Base-by-base conservation (phyloP, 805 yeast species). In the Teunomyces panamensis region DNA sequence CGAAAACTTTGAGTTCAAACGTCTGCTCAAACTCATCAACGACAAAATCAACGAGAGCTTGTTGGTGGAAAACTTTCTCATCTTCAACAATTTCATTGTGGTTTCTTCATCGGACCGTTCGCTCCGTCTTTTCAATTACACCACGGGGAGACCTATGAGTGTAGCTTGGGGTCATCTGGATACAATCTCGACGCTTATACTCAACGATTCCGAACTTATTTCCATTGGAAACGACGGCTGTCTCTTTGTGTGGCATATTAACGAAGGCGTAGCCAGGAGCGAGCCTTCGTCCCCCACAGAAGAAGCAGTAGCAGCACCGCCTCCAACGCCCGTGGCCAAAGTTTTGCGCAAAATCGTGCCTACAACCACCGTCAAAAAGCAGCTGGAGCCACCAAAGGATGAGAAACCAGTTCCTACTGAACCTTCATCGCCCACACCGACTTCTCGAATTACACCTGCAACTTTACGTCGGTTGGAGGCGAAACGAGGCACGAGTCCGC, bases 101-200 rank as follows among this genome's bases (percentile, higher is more conserved):
- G 73, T 74, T 3, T 65, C 83, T 1, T 72, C 80, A 2, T 60
- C 79, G 0, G 90, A 85, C 59, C 83, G 81, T 58, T 77, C 86
- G 26, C 61, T 85, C 2, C 63, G 87, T 20, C 55, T 72, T 1
- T 82, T 77, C 56, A 69, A 71, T 27, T 76, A 72, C 50, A 47
- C 55, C 1, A 68, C 67, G 6, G 85, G 84, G 1, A 76, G 65
- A 43, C 72, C 72, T 8, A 39, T 81, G 8, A 71, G 79, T 6
- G 68, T 75, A 0, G 77, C 71, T 42, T 85, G 86, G 85, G 91
- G 74, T 1, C 75, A 69, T 43, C 67, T 63, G 66, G 74, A 83
- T 34, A 61, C 75, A 0, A 72, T 83, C 4, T 59, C 78, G 10
- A 77, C 79, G 0, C 48, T 84, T 14, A 50, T 62, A 6, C 46